Conservation (phyloP, 768 basidiomycete species). For the Pleurotus pulmonarius region DNA sequence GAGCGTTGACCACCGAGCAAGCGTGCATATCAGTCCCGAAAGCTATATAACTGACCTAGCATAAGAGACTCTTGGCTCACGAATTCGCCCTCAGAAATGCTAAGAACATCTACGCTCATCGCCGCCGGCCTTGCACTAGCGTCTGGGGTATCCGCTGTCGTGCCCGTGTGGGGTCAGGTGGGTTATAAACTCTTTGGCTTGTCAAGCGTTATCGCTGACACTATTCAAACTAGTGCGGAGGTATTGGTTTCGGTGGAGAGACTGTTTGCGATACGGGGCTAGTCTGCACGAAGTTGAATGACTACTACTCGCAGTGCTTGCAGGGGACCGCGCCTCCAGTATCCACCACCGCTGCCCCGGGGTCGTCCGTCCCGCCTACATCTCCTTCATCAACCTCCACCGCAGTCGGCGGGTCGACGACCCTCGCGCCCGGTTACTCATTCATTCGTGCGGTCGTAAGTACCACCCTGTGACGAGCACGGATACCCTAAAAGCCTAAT, state of each 20-base stretch:
- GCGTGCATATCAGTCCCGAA: too few relatives aligned
- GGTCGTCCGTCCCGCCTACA: slow-evolving; percentile 4
- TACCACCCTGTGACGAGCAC: not conserved
- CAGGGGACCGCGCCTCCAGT: slow-evolving; percentile 20
- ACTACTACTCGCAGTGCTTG: slow-evolving; percentile 42
- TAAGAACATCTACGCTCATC: not conserved
- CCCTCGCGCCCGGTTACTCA: slow-evolving; percentile 44
- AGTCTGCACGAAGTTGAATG: slow-evolving; percentile 39
- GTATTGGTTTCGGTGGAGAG: slow-evolving; percentile 47
- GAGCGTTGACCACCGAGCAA: not conserved
- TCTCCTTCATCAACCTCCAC: slow-evolving; percentile 18
- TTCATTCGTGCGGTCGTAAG: slow-evolving; percentile 58
- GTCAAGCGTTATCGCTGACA: not conserved
- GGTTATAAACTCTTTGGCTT: not conserved
- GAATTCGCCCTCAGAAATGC: not conserved
- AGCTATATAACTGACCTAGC: not conserved
- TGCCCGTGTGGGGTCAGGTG: slow-evolving; percentile 5
- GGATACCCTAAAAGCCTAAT: not conserved
- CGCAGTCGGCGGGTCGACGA: slow-evolving; percentile 33
- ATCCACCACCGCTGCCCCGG: slow-evolving; percentile 11
- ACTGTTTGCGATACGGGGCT: slow-evolving; percentile 46
- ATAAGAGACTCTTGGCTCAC: slow-evolving; percentile 3
- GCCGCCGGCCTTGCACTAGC: not conserved
- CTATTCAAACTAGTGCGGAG: slow-evolving; percentile 40
- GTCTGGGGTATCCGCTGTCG: not conserved